phyloP scores from a whole-genome alignment of 73 alveolate genomes.

The Tetrahymena thermophila region DNA sequence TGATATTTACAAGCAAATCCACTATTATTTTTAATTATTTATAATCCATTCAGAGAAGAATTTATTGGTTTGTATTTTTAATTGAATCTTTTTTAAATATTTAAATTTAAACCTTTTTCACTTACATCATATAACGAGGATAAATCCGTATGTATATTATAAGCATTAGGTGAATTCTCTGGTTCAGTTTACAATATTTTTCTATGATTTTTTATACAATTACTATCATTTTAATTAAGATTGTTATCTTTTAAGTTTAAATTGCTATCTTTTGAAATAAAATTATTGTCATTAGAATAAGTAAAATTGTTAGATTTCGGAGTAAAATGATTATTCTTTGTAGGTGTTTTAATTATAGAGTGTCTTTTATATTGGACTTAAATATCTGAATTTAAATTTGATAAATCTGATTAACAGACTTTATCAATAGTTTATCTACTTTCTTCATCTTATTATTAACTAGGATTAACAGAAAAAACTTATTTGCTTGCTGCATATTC shows the following conservation, averaged over 20 bases:
- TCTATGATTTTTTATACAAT: neutral
- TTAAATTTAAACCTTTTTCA: neutral
- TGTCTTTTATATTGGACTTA: neutral
- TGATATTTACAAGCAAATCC: neutral
- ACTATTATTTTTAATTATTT: neutral
- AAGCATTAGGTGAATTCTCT: neutral
- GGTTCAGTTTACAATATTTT: neutral
- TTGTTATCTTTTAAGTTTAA: neutral
- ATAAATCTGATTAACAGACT: neutral
- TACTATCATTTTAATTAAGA: neutral
- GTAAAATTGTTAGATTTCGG: neutral
- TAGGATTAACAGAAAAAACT: neutral
- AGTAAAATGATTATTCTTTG: neutral
- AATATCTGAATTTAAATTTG: neutral
- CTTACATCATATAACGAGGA: neutral
- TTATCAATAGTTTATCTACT: neutral
- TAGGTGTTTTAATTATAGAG: neutral
- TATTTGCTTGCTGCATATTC: neutral
- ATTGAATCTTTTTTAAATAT: neutral
- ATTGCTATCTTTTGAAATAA: neutral
- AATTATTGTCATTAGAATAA: too few relatives aligned
- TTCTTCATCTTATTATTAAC: neutral
- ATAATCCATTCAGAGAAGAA: neutral
- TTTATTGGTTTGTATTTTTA: neutral
- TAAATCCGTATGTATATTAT: neutral